Conservation (phyloP, 2,329 filamentous ascomycete species). For the Fusarium drepaniforme region DNA sequence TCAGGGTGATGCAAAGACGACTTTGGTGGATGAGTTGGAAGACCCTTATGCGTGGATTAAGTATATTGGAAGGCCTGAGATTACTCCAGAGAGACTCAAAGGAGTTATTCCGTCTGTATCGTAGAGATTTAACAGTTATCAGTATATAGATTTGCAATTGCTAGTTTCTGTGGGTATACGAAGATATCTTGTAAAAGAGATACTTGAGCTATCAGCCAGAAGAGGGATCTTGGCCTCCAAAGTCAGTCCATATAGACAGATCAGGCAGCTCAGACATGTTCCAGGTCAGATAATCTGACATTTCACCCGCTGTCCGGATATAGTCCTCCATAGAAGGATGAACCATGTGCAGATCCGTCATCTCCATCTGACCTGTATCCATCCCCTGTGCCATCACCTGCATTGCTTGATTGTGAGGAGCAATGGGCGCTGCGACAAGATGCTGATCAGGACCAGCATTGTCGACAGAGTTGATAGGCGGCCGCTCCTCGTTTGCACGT, state of each 20-base stretch:
- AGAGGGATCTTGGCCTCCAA: background rate
- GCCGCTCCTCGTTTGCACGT: background rate
- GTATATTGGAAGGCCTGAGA: conserved; percentile 19
- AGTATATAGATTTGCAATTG: background rate
- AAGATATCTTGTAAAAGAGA: background rate
- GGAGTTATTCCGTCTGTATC: conserved; percentile 5
- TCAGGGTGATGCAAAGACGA: background rate
- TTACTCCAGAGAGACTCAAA: conserved; percentile 7
- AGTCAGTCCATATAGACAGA: background rate
- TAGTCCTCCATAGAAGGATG: conserved; percentile 6
- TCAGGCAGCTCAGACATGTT: background rate
- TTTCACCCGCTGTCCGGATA: background rate
- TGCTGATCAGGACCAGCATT: background rate
- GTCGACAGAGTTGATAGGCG: background rate
- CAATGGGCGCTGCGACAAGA: background rate
- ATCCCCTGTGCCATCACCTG: background rate
- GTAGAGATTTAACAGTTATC: background rate
- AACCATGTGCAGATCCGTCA: background rate
- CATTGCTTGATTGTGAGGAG: background rate
- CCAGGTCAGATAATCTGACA: background rate
- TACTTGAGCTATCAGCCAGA: background rate
- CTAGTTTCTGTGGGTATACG: background rate
- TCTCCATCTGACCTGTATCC: background rate
- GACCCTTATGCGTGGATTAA: conserved; percentile 33
- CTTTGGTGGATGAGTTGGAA: conserved; percentile 12